Base-by-base conservation (phyloP, 768 basidiomycete genomes). In the Phaeolepiota aurea region DNA sequence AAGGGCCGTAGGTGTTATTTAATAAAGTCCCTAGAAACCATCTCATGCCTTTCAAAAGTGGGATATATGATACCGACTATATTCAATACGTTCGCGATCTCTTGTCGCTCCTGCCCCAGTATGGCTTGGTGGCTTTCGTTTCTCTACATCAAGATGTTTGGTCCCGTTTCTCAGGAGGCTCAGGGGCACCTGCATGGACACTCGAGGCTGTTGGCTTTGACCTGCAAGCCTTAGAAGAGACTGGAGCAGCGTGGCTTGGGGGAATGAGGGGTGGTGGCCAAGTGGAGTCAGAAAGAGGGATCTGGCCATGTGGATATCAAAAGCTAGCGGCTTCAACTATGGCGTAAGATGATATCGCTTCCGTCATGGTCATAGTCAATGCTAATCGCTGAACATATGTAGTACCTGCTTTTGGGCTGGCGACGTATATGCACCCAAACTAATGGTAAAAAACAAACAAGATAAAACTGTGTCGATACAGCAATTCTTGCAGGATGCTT, bases 161-260 rank as follows among this genome's bases (percentile, higher is more conserved):
- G 87, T 94, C 91, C 0, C 79, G 94, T 3, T 93, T 92, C 51
- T 79, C 81, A 2, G 94, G 94, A 5, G 94, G 94, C 32, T 94
- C 90, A 1, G 94, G 96, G 1, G 93, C 94, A 0, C 96, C 96
- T 1, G 90, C 87, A 3, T 99, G 96, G 94, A 96, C 92, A 1
- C 66, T 98, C 1, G 82, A 89, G 44, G 59, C 74, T 7, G 83
- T 80, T 5, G 96, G 94, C 0, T 90, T 98, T 47, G 87, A 94
- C 54, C 63, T 96, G 2, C 64, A 74, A 32, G 75, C 76, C 1
- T 65, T 98, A 2, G 90, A 93, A 47, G 77, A 83, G 41, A 77
- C 82, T 0, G 87, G 83, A 0, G 87, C 91, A 0, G 94, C 91
- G 0, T 97, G 93, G 81, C 62, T 94, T 0, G 66, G 72, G 30